Conservation (phyloP, 1,284 basidiomycete species). For the Thelephora terrestris region DNA sequence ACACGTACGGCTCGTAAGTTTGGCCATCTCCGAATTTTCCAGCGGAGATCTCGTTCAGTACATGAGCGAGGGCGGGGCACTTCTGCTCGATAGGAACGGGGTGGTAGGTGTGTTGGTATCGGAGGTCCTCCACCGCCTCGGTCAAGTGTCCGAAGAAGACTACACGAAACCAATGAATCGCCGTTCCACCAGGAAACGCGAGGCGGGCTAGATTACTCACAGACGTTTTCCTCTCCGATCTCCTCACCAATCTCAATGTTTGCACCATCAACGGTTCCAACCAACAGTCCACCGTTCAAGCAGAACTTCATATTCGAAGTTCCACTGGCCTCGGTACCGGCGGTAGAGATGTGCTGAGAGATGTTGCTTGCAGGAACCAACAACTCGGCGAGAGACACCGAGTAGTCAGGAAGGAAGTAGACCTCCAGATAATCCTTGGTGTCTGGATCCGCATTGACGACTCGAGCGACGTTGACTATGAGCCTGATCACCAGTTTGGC, state of each 20-base stretch:
- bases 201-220: conserved; percentile 31
- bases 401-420: conserved; percentile 85
- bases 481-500: conserved; percentile 83
- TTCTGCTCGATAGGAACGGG: conserved; percentile 72
- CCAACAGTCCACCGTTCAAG: conserved; percentile 78
- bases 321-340: conserved; percentile 84
- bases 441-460: conserved; percentile 82
- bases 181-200: background rate
- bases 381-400: conserved; percentile 81
- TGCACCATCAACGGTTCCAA: conserved; percentile 80
- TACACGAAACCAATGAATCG: conserved; percentile 17
- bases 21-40: conserved; percentile 70
- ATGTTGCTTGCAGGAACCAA: conserved; percentile 89
- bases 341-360: conserved; percentile 89
- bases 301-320: conserved; percentile 94
- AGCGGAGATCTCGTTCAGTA: conserved; percentile 60
- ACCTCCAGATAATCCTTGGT: conserved; percentile 75
- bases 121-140: conserved; percentile 72
- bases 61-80: conserved; percentile 67
- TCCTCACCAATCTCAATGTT: conserved; percentile 95
- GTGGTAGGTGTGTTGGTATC: conserved; percentile 77
- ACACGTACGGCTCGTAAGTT: conserved; percentile 68
- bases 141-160: conserved; percentile 82
- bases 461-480: conserved; percentile 79
- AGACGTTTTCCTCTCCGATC: conserved; percentile 62